A percentile compares a stretch with the other conserved stretches of the same genome.
phyloP scores from a whole-genome alignment of 2,329 filamentous ascomycete genomes.

The Paraconiothyrium brasiliense region DNA sequence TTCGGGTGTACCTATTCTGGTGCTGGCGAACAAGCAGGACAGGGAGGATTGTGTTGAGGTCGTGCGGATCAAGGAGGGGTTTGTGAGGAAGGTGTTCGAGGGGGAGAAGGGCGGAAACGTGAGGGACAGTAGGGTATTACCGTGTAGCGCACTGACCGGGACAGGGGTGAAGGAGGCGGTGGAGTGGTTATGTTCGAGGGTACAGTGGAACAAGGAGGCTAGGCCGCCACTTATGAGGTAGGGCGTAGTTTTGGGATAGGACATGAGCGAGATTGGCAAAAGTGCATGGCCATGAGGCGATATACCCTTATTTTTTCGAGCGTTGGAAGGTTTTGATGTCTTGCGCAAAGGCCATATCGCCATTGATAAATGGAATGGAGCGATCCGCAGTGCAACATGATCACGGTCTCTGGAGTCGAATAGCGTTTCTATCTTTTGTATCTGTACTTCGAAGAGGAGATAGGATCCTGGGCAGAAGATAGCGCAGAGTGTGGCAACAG shows the following conservation, averaged over 20 bases:
- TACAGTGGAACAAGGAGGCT: constrained; percentile 96
- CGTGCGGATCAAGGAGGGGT: constrained; percentile 93
- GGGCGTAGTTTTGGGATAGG: constrained; percentile 29
- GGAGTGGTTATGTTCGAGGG: constrained; percentile 92
- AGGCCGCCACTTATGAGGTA: constrained; percentile 92
- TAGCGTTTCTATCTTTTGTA: too few relatives aligned
- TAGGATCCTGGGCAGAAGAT: too few relatives aligned
- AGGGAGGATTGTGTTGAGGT: constrained; percentile 97
- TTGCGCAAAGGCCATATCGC: background rate
- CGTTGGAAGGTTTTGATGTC: too few relatives aligned
- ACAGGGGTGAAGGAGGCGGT: constrained; percentile 90
- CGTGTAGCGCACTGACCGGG: constrained; percentile 87
- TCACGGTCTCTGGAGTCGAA: too few relatives aligned
- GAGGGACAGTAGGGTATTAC: constrained; percentile 88
- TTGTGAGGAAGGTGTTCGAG: constrained; percentile 95
- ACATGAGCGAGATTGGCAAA: background rate
- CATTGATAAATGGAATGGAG: background rate
- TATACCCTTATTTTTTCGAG: constrained; percentile 5
- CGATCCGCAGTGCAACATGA: background rate
- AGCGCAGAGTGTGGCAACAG: too few relatives aligned
- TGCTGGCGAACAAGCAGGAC: constrained; percentile 98
- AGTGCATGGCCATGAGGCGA: background rate
- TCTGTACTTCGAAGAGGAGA: too few relatives aligned
- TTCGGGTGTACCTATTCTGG: constrained; percentile 88
- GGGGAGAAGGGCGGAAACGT: constrained; percentile 87